phyloP scores from a whole-genome alignment of 169 alveolate genomes.

The Plasmodium cynomolgi region DNA sequence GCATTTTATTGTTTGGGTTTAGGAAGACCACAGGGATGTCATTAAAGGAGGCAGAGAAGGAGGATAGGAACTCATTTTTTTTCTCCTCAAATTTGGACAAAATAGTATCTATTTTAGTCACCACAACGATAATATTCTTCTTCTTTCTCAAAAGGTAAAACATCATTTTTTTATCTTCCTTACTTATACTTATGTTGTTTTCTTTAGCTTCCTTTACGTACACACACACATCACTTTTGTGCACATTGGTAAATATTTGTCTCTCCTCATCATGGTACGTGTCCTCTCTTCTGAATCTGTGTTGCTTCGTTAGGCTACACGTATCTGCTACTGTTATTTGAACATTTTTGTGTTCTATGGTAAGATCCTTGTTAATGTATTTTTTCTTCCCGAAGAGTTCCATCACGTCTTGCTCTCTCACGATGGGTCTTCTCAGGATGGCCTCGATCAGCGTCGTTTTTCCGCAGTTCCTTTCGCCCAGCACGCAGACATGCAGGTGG shows the following conservation, averaged over 20 bases:
- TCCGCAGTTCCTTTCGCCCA: slow-evolving; percentile 67
- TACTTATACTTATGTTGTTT: slow-evolving; percentile 22
- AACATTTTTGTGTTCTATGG: slow-evolving; percentile 12
- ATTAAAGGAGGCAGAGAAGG: slow-evolving; percentile 2
- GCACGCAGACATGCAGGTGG: slow-evolving; percentile 41
- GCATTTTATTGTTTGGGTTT: slow-evolving; percentile 33
- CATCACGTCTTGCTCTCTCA: slow-evolving; percentile 33
- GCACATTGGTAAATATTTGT: slow-evolving; percentile 33
- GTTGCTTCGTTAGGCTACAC: slow-evolving; percentile 62
- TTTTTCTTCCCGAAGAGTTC: slow-evolving; percentile 60
- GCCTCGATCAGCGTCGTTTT: slow-evolving; percentile 51
- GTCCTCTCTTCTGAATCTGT: slow-evolving; percentile 51
- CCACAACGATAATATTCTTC: slow-evolving; percentile 36
- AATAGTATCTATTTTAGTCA: slow-evolving; percentile 35
- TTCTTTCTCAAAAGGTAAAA: slow-evolving; percentile 54
- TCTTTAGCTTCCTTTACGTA: slow-evolving; percentile 64
- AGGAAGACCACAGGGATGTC: slow-evolving; percentile 48
- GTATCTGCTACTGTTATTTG: slow-evolving; percentile 41
- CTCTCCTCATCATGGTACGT: background rate
- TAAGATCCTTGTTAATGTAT: slow-evolving; percentile 42
- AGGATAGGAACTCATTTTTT: slow-evolving; percentile 34
- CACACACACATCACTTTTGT: slow-evolving; percentile 45
- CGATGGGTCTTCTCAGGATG: slow-evolving; percentile 28
- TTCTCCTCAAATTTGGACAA: slow-evolving; percentile 35
- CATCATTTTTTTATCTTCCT: slow-evolving; percentile 56